These are phyloP conservation scores for Diaporthe sp. DNA, from an alignment of 2,329 filamentous ascomycete genomes.

Conservation along the genomic window DNA sequence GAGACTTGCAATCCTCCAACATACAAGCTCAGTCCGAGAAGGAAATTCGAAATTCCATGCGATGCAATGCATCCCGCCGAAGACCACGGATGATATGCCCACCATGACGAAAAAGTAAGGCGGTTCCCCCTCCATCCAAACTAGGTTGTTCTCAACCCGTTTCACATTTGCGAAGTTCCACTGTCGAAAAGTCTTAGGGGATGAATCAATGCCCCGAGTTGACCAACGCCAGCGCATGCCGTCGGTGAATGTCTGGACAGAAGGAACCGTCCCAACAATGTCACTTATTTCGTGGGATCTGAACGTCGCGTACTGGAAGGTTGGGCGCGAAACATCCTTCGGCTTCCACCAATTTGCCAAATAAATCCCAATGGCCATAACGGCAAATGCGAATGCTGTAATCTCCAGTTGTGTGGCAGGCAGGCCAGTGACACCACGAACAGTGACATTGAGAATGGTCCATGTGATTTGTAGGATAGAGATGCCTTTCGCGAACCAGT, in stretches of 20 bases:
- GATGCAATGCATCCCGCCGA: neutral
- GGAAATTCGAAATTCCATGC: neutral
- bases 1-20: neutral
- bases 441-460: neutral
- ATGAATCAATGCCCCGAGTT: neutral
- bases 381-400: neutral
- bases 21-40: neutral
- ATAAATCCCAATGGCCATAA: slow-evolving; percentile 1
- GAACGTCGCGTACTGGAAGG: neutral
- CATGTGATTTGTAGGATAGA: neutral
- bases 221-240: neutral
- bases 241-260: neutral
- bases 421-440: neutral
- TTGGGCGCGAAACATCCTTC: neutral
- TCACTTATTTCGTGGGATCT: neutral
- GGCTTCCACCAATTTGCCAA: slow-evolving; percentile 1
- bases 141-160: slow-evolving; percentile 1
- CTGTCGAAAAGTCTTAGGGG: neutral
- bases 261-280: neutral
- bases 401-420: slow-evolving; percentile 1
- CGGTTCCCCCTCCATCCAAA: neutral
- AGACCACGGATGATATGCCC: neutral
- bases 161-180: neutral
- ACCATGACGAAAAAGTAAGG: neutral
- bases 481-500: neutral